Evolutionary conservation across 331 rosid species (phyloP).

Genomic region (Malus hybrid): DNA sequence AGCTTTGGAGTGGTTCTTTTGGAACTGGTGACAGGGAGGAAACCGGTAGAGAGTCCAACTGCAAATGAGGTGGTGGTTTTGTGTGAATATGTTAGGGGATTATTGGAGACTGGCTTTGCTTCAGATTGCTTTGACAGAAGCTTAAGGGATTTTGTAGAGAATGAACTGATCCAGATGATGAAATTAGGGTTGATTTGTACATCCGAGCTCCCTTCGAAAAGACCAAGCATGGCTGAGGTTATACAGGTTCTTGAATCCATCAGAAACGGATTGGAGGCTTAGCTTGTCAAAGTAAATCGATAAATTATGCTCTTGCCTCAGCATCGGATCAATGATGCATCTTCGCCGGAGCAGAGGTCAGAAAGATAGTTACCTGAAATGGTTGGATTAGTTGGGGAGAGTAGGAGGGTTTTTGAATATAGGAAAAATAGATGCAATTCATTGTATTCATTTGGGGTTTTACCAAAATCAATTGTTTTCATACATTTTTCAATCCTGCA

Average conservation of each 20-base stretch:
- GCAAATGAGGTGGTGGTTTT: conserved; percentile 70
- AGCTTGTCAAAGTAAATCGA: background rate
- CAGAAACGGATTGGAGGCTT: conserved; percentile 67
- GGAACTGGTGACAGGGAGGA: conserved; percentile 95
- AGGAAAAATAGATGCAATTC: conserved; percentile 27
- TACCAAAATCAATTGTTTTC: conserved; percentile 31
- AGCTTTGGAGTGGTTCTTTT: conserved; percentile 91
- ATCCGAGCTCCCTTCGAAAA: conserved; percentile 74
- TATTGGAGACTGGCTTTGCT: conserved; percentile 72
- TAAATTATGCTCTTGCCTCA: background rate
- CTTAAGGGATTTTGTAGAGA: conserved; percentile 74
- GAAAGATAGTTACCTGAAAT: conserved; percentile 1
- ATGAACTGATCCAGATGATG: conserved; percentile 87
- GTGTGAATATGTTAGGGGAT: conserved; percentile 79
- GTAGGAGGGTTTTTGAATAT: conserved; percentile 10
- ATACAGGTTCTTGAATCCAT: conserved; percentile 97
- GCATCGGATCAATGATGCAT: conserved; percentile 13
- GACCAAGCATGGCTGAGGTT: conserved; percentile 98
- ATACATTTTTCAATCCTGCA: conserved; percentile 22
- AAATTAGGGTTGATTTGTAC: conserved; percentile 85
- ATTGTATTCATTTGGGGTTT: conserved; percentile 43
- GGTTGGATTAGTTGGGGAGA: conserved; percentile 17
- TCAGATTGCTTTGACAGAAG: conserved; percentile 80
- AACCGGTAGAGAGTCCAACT: conserved; percentile 92
- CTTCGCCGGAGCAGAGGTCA: conserved; percentile 11